Percentiles rank a stretch among this genome's conserved stretches.
These are phyloP conservation scores for Pythium phragmiticola DNA, from an alignment of 352 stramenopile species.

Conservation along the genomic window DNA sequence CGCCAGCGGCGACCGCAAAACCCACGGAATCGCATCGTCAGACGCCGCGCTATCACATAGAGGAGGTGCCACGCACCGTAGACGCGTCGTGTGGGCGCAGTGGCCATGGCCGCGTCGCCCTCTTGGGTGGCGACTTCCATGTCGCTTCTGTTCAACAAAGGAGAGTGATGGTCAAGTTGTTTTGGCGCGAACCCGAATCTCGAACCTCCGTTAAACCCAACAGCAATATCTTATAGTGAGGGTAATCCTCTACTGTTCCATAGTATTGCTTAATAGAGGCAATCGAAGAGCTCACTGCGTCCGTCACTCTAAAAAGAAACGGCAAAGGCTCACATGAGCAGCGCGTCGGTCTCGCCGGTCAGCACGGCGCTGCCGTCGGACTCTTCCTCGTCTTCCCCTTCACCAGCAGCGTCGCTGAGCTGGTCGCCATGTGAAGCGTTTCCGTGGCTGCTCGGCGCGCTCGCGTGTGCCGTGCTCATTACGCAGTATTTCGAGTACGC, in stretches of 20 bases:
- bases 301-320: too few species aligned
- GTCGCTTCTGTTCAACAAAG: not conserved
- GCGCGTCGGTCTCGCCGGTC: not conserved
- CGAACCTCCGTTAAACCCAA: not conserved
- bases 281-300: too few species aligned
- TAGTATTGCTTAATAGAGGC: too few species aligned
- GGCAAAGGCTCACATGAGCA: not conserved
- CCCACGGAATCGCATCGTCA: not conserved
- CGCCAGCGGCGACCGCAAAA: not conserved
- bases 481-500: slow-evolving; percentile 67
- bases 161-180: slow-evolving; percentile 5
- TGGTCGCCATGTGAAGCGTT: slow-evolving; percentile 24
- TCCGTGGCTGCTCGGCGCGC: slow-evolving; percentile 30
- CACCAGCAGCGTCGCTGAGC: slow-evolving; percentile 7
- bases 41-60: not conserved
- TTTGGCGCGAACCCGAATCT: not conserved
- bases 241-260: not conserved
- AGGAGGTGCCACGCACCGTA: slow-evolving; percentile 3
- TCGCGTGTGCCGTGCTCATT: slow-evolving; percentile 56
- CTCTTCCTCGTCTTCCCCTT: not conserved
- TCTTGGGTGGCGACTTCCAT: not conserved
- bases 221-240: not conserved
- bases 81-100: not conserved
- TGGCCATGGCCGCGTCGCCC: not conserved
- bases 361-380: not conserved